Evolutionary conservation across 352 stramenopile genomes (phyloP).

Genomic region (Phytophthora colocasiae): DNA sequence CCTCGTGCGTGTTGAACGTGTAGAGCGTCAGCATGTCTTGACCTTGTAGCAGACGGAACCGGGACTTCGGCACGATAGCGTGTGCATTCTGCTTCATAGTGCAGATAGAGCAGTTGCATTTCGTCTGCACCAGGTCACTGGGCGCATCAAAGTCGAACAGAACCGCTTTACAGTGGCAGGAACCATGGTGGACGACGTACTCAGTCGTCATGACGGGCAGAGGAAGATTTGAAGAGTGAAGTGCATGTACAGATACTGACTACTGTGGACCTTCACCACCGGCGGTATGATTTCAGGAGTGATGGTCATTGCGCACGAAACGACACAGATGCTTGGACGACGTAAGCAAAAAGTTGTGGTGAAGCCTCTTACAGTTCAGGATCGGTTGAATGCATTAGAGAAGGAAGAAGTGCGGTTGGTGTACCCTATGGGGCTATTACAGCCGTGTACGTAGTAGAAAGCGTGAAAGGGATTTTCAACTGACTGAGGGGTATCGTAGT

Average conservation of each 20-base stretch:
- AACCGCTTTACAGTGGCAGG: slow-evolving; percentile 78
- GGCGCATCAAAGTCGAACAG: slow-evolving; percentile 75
- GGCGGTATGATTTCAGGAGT: slow-evolving; percentile 19
- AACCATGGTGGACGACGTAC: slow-evolving; percentile 20
- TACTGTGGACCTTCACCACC: slow-evolving; percentile 6
- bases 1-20: slow-evolving; percentile 83
- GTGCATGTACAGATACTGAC: too few relatives aligned
- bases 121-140: slow-evolving; percentile 57
- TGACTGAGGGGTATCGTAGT: slow-evolving; percentile 25
- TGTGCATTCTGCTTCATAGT: slow-evolving; percentile 83
- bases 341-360: background rate
- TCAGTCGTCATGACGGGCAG: too few relatives aligned
- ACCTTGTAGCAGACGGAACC: slow-evolving; percentile 62
- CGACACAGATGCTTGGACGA: slow-evolving; percentile 29
- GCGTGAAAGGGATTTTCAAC: background rate
- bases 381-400: slow-evolving; percentile 27
- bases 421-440: slow-evolving; percentile 32
- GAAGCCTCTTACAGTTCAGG: slow-evolving; percentile 22
- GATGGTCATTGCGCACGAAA: slow-evolving; percentile 9
- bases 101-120: slow-evolving; percentile 91
- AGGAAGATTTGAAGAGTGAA: too few relatives aligned
- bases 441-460: slow-evolving; percentile 43
- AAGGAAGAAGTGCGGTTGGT: slow-evolving; percentile 8
- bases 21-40: slow-evolving; percentile 69
- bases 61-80: slow-evolving; percentile 61